Percentiles rank a stretch among this genome's conserved stretches.
Conservation (phyloP, 129 eudicot species). For the Gnaphalium uliginosum region DNA sequence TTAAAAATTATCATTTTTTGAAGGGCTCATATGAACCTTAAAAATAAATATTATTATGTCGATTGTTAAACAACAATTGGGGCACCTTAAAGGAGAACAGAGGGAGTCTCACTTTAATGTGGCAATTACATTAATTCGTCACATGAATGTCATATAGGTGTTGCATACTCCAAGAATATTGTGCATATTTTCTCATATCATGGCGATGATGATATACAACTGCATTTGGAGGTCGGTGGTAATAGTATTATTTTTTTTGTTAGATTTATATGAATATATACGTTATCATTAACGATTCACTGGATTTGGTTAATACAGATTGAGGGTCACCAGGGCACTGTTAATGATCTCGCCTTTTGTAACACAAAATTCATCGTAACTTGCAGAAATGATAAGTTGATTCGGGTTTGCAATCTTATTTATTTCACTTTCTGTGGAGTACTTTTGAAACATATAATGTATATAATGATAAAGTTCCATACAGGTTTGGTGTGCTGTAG, state of each 20-base stretch:
- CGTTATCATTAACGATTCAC: too few relatives aligned
- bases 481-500: neutral
- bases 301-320: neutral
- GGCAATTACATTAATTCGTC: too few relatives aligned
- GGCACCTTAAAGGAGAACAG: too few relatives aligned
- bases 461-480: neutral
- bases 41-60: too few relatives aligned
- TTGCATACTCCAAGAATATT: too few relatives aligned
- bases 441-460: neutral
- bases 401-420: neutral
- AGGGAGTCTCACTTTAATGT: too few relatives aligned
- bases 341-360: neutral
- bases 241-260: neutral
- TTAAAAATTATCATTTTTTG: too few relatives aligned
- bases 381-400: neutral
- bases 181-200: neutral
- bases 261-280: neutral
- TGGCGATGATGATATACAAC: neutral
- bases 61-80: too few relatives aligned
- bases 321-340: neutral
- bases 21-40: too few relatives aligned
- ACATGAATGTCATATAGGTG: too few relatives aligned
- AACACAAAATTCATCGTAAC: neutral
- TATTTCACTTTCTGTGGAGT: neutral
- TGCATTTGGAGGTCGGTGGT: neutral